Conservation (phyloP, 495 filamentous ascomycete genomes). For the Parathielavia hyrcaniae region DNA sequence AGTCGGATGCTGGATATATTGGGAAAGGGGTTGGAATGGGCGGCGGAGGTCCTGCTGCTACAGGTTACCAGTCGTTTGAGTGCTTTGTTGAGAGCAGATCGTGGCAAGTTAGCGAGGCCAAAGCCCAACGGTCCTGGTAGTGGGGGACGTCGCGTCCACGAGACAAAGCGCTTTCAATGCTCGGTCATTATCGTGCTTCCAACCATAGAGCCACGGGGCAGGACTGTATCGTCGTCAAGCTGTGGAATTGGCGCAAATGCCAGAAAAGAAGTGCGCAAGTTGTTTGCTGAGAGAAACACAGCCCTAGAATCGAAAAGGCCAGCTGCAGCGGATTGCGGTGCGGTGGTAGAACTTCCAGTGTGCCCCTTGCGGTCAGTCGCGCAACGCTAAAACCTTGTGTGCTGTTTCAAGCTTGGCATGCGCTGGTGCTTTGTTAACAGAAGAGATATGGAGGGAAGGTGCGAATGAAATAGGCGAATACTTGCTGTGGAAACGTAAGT, state of each 20-base stretch:
- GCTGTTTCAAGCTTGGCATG: not conserved
- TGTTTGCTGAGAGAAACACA: not conserved
- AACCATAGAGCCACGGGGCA: not conserved
- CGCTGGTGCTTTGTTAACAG: not conserved
- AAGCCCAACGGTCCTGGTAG: conserved; percentile 13
- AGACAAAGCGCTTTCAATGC: conserved; percentile 7
- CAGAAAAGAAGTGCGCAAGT: not conserved
- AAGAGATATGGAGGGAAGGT: not conserved
- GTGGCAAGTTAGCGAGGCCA: conserved; percentile 9
- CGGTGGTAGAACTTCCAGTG: not conserved
- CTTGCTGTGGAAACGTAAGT: not conserved
- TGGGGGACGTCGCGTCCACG: conserved; percentile 10
- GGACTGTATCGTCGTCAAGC: not conserved
- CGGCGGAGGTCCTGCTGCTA: too few species aligned
- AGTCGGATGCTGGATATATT: not conserved
- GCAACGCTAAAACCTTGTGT: conserved; percentile 6
- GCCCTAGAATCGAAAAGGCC: not conserved
- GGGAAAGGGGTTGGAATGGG: not conserved
- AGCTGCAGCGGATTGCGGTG: not conserved
- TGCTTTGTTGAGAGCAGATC: not conserved
- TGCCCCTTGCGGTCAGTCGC: not conserved
- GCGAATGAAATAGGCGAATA: not conserved
- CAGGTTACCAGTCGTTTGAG: not conserved
- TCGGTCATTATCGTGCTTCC: conserved; percentile 10
- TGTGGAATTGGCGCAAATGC: not conserved